These are phyloP conservation scores for Ambrosiella cleistominuta DNA, from an alignment of 2,329 filamentous ascomycete genomes.

Conservation along the genomic window DNA sequence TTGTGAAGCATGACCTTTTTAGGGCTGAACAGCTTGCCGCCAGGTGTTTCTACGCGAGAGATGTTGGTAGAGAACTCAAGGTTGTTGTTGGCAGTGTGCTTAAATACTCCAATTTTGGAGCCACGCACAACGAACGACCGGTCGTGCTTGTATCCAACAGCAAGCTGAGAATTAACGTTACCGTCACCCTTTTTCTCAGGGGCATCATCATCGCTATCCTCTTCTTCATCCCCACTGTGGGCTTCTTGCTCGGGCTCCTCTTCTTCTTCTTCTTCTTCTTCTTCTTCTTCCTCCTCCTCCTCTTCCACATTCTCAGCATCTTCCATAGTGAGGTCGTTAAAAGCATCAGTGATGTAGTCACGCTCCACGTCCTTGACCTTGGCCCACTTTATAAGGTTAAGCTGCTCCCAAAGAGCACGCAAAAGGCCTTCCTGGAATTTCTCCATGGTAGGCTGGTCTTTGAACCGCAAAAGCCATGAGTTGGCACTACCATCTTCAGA, in stretches of 20 bases:
- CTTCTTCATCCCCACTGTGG: conserved; percentile 62
- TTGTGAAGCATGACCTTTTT: conserved; percentile 95
- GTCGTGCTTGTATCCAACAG: conserved; percentile 93
- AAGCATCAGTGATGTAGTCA: conserved; percentile 88
- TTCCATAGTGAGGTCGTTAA: conserved; percentile 86
- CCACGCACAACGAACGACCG: conserved; percentile 92
- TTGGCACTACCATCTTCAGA: conserved; percentile 73
- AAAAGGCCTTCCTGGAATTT: conserved; percentile 86
- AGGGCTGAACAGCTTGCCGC: conserved; percentile 74
- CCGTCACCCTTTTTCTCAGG: conserved; percentile 52
- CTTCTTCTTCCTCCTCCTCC: conserved; percentile 33
- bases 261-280: conserved; percentile 30
- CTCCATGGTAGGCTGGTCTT: conserved; percentile 62
- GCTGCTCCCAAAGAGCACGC: conserved; percentile 89
- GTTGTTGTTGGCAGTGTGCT: conserved; percentile 81
- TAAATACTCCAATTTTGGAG: conserved; percentile 97
- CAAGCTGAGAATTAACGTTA: conserved; percentile 81
- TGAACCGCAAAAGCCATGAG: conserved; percentile 90
- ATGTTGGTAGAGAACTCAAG: conserved; percentile 95
- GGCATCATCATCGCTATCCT: conserved; percentile 46
- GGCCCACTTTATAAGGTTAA: conserved; percentile 85
- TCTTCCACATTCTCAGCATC: conserved; percentile 38
- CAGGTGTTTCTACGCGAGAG: conserved; percentile 79
- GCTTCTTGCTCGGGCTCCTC: conserved; percentile 38
- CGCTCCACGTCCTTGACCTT: conserved; percentile 85